phyloP scores from a whole-genome alignment of 2,329 filamentous ascomycete species.

The Colletotrichum sp. region DNA sequence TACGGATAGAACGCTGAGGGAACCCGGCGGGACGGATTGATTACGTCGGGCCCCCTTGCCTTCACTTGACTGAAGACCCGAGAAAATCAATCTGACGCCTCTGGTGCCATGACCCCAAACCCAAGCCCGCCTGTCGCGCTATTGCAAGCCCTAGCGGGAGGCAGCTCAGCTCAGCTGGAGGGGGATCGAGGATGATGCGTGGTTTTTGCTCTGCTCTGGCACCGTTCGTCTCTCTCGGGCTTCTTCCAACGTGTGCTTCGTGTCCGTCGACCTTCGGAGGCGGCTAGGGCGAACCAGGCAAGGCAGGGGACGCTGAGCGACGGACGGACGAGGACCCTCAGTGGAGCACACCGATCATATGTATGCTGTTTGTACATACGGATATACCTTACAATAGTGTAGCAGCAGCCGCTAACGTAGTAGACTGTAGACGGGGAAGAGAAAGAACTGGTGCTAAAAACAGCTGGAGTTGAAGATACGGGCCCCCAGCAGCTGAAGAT shows the following conservation, averaged over 20 bases:
- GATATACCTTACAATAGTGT: background rate
- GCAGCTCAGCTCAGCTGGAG: background rate
- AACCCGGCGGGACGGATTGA: background rate
- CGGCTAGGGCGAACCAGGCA: background rate
- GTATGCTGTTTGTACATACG: no score
- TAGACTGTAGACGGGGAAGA: background rate
- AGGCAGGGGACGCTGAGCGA: background rate
- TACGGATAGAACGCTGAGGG: background rate
- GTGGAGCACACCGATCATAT: background rate
- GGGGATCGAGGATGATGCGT: background rate
- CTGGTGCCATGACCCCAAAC: background rate
- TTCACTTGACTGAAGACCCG: no score
- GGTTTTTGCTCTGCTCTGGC: background rate
- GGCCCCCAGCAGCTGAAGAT: background rate
- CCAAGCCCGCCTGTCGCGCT: background rate
- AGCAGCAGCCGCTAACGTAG: background rate
- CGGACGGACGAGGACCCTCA: background rate
- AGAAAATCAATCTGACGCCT: background rate
- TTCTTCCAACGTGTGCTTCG: background rate
- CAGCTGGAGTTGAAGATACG: background rate
- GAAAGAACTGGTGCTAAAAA: background rate
- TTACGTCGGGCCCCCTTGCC: background rate
- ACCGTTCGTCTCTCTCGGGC: background rate
- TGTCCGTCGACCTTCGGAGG: background rate
- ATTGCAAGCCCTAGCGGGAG: background rate